Conservation (phyloP, 805 yeast genomes). For the Candida nemodendra region DNA sequence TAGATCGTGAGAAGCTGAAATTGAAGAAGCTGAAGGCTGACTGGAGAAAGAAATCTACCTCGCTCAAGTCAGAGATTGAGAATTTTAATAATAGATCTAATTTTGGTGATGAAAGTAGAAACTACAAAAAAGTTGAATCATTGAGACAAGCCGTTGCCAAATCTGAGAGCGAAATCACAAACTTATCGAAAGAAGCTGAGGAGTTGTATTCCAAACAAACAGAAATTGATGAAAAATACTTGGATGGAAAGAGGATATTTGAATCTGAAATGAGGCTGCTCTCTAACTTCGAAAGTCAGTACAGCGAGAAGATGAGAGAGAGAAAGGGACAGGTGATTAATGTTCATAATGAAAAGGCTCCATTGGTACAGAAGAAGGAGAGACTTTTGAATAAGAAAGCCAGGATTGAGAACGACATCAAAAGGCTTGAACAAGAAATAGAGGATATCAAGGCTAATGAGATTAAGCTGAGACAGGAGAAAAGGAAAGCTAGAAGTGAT, state of each 20-base stretch:
- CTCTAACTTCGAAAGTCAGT: conserved; percentile 31
- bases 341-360: conserved; percentile 30
- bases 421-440: conserved; percentile 24
- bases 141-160: conserved; percentile 45
- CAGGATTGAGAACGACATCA: conserved; percentile 29
- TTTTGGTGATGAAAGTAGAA: conserved; percentile 57
- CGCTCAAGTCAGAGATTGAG: conserved; percentile 58
- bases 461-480: conserved; percentile 21
- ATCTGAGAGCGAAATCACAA: conserved; percentile 37
- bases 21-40: conserved; percentile 59
- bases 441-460: conserved; percentile 26
- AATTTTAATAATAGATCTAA: conserved; percentile 44
- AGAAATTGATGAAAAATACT: conserved; percentile 38
- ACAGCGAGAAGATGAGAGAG: conserved; percentile 24
- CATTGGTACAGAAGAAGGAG: conserved; percentile 33
- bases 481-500: conserved; percentile 21
- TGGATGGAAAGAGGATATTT: conserved; percentile 37
- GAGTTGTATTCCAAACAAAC: conserved; percentile 35
- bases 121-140: conserved; percentile 49
- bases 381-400: conserved; percentile 30
- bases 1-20: conserved; percentile 55
- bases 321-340: conserved; percentile 23
- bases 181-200: conserved; percentile 36
- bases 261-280: conserved; percentile 36
- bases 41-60: conserved; percentile 49